Conservation (phyloP, 345 rosid genomes). For the Chamaenerion angustifolium region DNA sequence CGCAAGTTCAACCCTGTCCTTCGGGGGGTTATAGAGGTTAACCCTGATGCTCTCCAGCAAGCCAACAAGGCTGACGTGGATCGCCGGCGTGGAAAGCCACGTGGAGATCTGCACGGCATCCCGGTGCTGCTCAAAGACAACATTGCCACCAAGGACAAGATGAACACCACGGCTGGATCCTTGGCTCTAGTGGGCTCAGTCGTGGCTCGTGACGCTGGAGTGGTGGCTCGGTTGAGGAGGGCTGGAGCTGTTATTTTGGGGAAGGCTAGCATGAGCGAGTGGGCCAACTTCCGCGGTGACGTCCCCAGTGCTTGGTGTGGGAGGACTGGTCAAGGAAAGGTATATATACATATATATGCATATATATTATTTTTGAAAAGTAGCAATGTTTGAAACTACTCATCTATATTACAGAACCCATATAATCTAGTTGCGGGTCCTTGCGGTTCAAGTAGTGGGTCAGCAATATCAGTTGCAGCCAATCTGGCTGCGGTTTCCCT, state of each 20-base stretch:
- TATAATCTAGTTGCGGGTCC: constrained; percentile 9
- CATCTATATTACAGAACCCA: constrained; percentile 8
- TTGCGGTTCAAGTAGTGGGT: constrained; percentile 14
- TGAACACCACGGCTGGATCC: constrained; percentile 71
- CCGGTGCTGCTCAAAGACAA: constrained; percentile 58
- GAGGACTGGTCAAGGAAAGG: constrained; percentile 62
- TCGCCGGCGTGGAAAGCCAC: constrained; percentile 13
- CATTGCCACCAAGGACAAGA: constrained; percentile 45
- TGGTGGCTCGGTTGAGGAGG: constrained; percentile 36
- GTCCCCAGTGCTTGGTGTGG: constrained; percentile 38
- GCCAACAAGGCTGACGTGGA: constrained; percentile 52
- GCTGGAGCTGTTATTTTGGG: constrained; percentile 63
- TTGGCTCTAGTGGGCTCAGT: constrained; percentile 48
- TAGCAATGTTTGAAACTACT: no score
- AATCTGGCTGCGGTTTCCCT: constrained; percentile 32
- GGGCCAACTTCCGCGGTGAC: constrained; percentile 26
- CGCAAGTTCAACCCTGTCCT: constrained; percentile 32
- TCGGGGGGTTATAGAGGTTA: constrained; percentile 46
- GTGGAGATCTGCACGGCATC: constrained; percentile 40
- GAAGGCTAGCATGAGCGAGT: constrained; percentile 62
- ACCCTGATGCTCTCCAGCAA: constrained; percentile 46
- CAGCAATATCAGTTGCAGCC: constrained; percentile 8
- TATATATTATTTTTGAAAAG: no score
- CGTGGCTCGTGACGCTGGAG: constrained; percentile 50
- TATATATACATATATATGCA: no score